Conservation (phyloP, 179 eudicot species). For the Silene noctiflora region DNA sequence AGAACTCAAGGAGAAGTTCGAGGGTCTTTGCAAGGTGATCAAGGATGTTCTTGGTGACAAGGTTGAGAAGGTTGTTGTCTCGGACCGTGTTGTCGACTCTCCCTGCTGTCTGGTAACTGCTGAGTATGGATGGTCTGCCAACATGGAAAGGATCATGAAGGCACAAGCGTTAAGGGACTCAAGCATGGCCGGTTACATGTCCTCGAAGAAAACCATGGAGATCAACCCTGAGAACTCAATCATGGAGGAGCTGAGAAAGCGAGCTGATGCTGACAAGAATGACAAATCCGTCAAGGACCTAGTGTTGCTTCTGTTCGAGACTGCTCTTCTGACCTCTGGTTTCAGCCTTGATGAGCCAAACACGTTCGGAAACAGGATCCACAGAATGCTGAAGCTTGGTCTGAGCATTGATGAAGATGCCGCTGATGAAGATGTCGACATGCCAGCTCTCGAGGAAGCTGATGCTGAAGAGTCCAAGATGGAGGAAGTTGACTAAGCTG, state of each 20-base stretch:
- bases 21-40: constrained; percentile 36
- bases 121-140: constrained; percentile 36
- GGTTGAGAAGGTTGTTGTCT: constrained; percentile 24
- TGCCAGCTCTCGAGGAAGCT: constrained; percentile 44
- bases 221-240: constrained; percentile 28
- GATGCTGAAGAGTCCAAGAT: constrained; percentile 50
- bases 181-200: constrained; percentile 8
- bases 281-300: background rate
- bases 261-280: constrained; percentile 22
- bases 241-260: constrained; percentile 36
- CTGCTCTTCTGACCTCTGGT: constrained; percentile 24
- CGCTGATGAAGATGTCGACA: constrained; percentile 39
- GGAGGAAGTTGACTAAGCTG: constrained; percentile 42
- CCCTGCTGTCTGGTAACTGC: constrained; percentile 34
- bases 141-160: constrained; percentile 29
- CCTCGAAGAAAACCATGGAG: constrained; percentile 7
- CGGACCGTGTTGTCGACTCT: constrained; percentile 37
- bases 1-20: constrained; percentile 25
- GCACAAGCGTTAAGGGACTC: constrained; percentile 4
- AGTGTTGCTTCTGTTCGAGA: background rate
- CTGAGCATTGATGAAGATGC: constrained; percentile 47
- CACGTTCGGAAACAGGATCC: constrained; percentile 47
- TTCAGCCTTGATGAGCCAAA: constrained; percentile 51
- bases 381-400: constrained; percentile 49
- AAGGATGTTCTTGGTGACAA: constrained; percentile 28